These are phyloP conservation scores for Fusarium sp. DNA, from an alignment of 2,329 filamentous ascomycete species.

Conservation along the genomic window DNA sequence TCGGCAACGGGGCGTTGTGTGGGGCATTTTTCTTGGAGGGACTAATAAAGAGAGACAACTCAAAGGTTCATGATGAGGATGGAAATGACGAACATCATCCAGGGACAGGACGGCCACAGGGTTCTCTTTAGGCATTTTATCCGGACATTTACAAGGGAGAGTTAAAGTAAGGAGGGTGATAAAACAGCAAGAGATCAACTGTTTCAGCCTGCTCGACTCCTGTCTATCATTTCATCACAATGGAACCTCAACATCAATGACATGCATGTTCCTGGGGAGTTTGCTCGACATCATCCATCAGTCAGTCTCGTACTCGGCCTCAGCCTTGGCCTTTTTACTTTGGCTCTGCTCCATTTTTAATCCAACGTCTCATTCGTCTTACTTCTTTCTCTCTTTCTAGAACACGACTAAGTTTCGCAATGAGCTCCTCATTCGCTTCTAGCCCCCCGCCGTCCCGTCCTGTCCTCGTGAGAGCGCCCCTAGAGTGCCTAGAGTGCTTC, in stretches of 20 bases:
- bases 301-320: background rate
- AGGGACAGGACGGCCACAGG: slow-evolving; percentile 18
- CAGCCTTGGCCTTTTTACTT: background rate
- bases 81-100: slow-evolving; percentile 15
- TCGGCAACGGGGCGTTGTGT: slow-evolving; percentile 40
- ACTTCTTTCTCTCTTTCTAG: slow-evolving; percentile 36
- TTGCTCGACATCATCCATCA: slow-evolving; percentile 10
- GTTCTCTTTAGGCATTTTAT: slow-evolving; percentile 7
- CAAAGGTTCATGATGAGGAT: slow-evolving; percentile 3
- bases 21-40: slow-evolving; percentile 26
- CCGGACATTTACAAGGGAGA: slow-evolving; percentile 11
- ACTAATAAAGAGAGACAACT: background rate
- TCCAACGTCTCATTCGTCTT: slow-evolving; percentile 32
- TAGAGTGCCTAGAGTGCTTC: background rate
- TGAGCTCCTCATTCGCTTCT: slow-evolving; percentile 34
- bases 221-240: slow-evolving; percentile 45
- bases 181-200: slow-evolving; percentile 24
- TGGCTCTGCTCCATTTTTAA: slow-evolving; percentile 32
- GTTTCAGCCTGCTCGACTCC: slow-evolving; percentile 43
- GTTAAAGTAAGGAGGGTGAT: background rate
- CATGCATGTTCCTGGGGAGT: background rate
- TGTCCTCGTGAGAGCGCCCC: slow-evolving; percentile 20
- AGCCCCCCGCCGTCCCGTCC: slow-evolving; percentile 10
- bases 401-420: slow-evolving; percentile 34
- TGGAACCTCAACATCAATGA: slow-evolving; percentile 5